Conservation (phyloP, 2,329 filamentous ascomycete genomes). For the Aspergillus hortae region DNA sequence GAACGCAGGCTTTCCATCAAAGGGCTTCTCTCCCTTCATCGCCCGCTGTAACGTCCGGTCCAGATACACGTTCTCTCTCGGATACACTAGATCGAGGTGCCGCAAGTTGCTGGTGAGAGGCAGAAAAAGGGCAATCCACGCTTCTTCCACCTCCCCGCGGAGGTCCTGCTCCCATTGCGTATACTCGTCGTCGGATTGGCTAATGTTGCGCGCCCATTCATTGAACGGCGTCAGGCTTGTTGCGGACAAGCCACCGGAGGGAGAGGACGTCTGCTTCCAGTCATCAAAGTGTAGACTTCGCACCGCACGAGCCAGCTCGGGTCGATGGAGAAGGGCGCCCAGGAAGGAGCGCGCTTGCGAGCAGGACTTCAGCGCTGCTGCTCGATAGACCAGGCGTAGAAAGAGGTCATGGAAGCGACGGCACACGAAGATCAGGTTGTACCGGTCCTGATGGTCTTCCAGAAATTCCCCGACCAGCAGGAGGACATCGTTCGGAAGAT, state of each 20-base stretch:
- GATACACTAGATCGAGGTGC: conserved; percentile 19
- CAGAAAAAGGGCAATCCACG: conserved; percentile 26
- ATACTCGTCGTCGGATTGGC: conserved; percentile 19
- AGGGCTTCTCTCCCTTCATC: conserved; percentile 15
- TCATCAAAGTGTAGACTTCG: conserved; percentile 19
- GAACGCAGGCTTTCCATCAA: conserved; percentile 15
- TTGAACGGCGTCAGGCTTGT: conserved; percentile 10
- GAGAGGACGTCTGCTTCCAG: conserved; percentile 15
- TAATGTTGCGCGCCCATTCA: conserved; percentile 6
- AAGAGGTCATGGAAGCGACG: conserved; percentile 26
- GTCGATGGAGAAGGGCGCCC: conserved; percentile 15
- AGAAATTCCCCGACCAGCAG: conserved; percentile 26
- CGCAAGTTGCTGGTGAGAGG: conserved; percentile 22
- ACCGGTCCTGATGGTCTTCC: conserved; percentile 22
- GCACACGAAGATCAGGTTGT: conserved; percentile 24
- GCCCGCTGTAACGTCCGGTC: conserved; percentile 21
- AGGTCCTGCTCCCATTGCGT: conserved; percentile 21
- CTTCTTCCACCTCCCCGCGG: conserved; percentile 17
- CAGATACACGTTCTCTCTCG: conserved; percentile 17
- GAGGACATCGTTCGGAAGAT: conserved; percentile 27
- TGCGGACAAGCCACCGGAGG: not conserved
- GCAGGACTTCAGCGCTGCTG: conserved; percentile 16
- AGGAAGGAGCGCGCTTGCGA: conserved; percentile 19
- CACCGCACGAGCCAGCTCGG: conserved; percentile 21
- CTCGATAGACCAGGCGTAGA: conserved; percentile 20